Evolutionary conservation across 2,329 filamentous ascomycete species (phyloP).

Genomic region (Graphilbum fragrans): DNA sequence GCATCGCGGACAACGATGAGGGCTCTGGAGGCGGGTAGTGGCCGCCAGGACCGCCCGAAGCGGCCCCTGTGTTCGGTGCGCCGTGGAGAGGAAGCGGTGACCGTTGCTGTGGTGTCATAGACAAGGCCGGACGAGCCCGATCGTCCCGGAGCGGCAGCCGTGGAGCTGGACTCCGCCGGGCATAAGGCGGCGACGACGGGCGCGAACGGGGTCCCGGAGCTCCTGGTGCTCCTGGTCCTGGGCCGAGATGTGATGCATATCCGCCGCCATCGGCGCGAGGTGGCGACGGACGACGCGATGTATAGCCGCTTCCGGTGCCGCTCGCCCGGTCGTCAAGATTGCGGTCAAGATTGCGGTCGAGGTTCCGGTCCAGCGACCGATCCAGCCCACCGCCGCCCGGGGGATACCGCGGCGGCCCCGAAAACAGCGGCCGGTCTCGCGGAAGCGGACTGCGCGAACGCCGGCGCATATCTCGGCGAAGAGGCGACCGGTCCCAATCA

Average conservation of each 20-base stretch:
- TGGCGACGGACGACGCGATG: constrained; percentile 33
- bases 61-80: too few relatives aligned
- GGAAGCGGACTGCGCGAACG: too few relatives aligned
- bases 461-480: too few relatives aligned
- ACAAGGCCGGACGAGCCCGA: constrained; percentile 34
- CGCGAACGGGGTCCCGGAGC: too few relatives aligned
- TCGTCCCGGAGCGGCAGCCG: constrained; percentile 26
- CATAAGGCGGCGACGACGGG: constrained; percentile 28
- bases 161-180: constrained; percentile 28
- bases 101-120: constrained; percentile 11
- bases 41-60: not conserved
- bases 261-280: constrained; percentile 18
- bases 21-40: constrained; percentile 2
- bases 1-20: not conserved
- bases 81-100: not conserved
- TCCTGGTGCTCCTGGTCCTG: too few relatives aligned
- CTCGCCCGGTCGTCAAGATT: constrained; percentile 1
- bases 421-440: not conserved
- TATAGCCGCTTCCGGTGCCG: constrained; percentile 10
- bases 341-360: constrained; percentile 4
- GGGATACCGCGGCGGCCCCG: too few relatives aligned
- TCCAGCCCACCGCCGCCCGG: constrained; percentile 32
- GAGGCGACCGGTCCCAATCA: too few relatives aligned
- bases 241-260: too few relatives aligned
- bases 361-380: constrained; percentile 19